These are phyloP conservation scores for Phytopythium ostracodes DNA, from an alignment of 352 stramenopile species.

Conservation along the genomic window DNA sequence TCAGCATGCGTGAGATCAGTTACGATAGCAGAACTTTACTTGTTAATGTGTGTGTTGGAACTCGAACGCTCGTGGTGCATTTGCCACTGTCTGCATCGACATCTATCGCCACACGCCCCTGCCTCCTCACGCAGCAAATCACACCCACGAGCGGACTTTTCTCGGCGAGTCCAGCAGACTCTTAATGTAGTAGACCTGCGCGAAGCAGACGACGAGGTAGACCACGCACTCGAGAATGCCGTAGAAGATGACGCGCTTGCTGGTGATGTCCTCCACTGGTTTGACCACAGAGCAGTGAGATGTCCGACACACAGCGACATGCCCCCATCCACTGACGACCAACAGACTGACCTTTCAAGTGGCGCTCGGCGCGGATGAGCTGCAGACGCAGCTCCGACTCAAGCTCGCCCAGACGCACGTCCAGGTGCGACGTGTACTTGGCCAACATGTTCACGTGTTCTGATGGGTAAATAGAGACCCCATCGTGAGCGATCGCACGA, in stretches of 20 bases:
- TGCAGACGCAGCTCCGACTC: slow-evolving; percentile 76
- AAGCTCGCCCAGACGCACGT: slow-evolving; percentile 72
- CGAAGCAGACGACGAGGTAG: slow-evolving; percentile 64
- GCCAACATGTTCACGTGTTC: slow-evolving; percentile 77
- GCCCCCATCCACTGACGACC: too few relatives aligned
- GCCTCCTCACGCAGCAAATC: slow-evolving; percentile 2
- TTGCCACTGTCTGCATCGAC: background rate
- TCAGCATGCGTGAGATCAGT: background rate
- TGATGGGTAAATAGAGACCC: slow-evolving; percentile 10
- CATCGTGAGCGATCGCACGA: background rate
- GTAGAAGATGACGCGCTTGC: slow-evolving; percentile 73
- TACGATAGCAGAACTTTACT: background rate
- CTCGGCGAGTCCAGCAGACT: slow-evolving; percentile 52
- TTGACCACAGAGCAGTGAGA: too few relatives aligned
- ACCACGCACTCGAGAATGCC: slow-evolving; percentile 65
- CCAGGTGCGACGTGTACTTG: slow-evolving; percentile 79
- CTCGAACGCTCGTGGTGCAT: background rate
- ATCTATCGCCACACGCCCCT: background rate
- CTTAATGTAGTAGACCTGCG: slow-evolving; percentile 81
- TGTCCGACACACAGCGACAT: too few relatives aligned
- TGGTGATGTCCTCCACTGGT: slow-evolving; percentile 72
- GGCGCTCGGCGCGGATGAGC: slow-evolving; percentile 68
- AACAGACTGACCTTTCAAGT: slow-evolving; percentile 56
- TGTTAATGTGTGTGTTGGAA: background rate
- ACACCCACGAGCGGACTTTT: slow-evolving; percentile 49